Conservation (phyloP, 1,139 yeast genomes). For the Debaryomyces fabryi region DNA sequence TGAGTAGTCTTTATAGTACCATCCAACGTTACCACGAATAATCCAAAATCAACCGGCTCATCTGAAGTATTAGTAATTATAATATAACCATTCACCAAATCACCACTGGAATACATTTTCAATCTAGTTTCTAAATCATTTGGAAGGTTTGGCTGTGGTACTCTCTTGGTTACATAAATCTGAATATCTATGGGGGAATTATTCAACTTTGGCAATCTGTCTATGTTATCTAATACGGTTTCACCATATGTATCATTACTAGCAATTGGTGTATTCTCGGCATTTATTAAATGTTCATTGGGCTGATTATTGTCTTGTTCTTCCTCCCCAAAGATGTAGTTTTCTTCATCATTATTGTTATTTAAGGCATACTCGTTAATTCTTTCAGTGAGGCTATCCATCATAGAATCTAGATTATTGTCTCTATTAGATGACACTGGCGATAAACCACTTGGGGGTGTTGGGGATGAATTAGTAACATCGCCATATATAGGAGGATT, state of each 20-base stretch:
- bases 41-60: slow-evolving; percentile 44
- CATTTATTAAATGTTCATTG: neutral
- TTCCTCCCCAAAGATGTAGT: slow-evolving; percentile 26
- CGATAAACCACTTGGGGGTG: slow-evolving; percentile 19
- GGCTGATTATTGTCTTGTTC: slow-evolving; percentile 18
- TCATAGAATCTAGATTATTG: slow-evolving; percentile 12
- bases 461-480: slow-evolving; percentile 31
- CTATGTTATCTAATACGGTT: slow-evolving; percentile 50
- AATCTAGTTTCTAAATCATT: slow-evolving; percentile 46
- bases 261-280: slow-evolving; percentile 13
- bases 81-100: slow-evolving; percentile 41
- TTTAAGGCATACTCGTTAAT: slow-evolving; percentile 20
- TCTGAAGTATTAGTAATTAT: slow-evolving; percentile 42
- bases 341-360: slow-evolving; percentile 23
- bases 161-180: slow-evolving; percentile 44
- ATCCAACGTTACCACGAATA: slow-evolving; percentile 50
- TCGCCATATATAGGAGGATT: slow-evolving; percentile 48
- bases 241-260: slow-evolving; percentile 40
- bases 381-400: slow-evolving; percentile 21
- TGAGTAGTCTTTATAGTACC: slow-evolving; percentile 47
- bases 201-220: slow-evolving; percentile 36
- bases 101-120: slow-evolving; percentile 49
- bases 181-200: slow-evolving; percentile 47
- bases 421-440: slow-evolving; percentile 14
- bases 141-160: slow-evolving; percentile 38